Evolutionary conservation across 371 early-diverging fungal species (phyloP).

Genomic region (Synchytrium microbalum): DNA sequence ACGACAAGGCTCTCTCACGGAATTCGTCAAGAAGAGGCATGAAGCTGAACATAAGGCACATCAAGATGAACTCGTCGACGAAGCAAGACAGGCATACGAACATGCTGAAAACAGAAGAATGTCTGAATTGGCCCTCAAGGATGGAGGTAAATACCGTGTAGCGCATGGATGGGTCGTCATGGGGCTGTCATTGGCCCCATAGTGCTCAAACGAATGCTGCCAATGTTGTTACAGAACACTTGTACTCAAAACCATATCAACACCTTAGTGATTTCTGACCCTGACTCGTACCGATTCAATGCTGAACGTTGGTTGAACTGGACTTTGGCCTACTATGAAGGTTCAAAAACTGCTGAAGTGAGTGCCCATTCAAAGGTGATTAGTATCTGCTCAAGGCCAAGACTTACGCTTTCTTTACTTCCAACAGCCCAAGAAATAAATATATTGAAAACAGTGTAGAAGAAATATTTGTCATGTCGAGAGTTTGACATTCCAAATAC

Average conservation of each 20-base stretch:
- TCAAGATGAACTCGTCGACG: slow-evolving; percentile 38
- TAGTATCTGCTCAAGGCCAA: too few species aligned
- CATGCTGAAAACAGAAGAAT: slow-evolving; percentile 33
- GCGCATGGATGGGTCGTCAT: not conserved
- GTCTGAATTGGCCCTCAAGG: slow-evolving; percentile 30
- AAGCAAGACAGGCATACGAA: slow-evolving; percentile 39
- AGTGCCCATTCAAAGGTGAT: not conserved
- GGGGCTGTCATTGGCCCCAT: not conserved
- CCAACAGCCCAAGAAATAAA: too few species aligned
- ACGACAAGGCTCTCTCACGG: slow-evolving; percentile 28
- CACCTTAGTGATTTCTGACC: slow-evolving; percentile 21
- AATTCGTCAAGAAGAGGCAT: slow-evolving; percentile 29
- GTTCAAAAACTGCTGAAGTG: not conserved
- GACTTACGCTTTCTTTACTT: too few species aligned
- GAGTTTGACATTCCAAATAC: too few species aligned
- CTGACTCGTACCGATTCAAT: slow-evolving; percentile 26
- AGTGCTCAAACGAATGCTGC: not conserved
- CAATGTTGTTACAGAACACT: not conserved
- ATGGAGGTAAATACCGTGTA: slow-evolving; percentile 26
- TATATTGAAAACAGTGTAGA: too few species aligned
- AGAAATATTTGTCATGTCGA: too few species aligned
- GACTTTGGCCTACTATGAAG: slow-evolving; percentile 16
- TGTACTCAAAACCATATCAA: not conserved
- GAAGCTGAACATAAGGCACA: slow-evolving; percentile 21
- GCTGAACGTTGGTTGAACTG: slow-evolving; percentile 28